Evolutionary conservation across 2,329 filamentous ascomycete species (phyloP).

Genomic region (Pseudogymnoascus sp.): DNA sequence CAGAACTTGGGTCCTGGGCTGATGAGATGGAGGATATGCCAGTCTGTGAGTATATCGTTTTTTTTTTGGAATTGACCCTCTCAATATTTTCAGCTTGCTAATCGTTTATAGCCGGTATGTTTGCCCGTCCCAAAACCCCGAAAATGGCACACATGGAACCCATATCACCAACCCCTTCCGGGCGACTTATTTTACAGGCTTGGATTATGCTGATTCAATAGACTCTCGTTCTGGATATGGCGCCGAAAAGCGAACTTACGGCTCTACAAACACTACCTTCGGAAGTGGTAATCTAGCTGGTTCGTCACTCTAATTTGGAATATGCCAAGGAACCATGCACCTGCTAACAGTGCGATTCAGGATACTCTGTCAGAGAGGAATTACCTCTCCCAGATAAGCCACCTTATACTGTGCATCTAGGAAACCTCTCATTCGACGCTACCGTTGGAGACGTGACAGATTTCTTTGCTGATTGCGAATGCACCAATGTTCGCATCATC

Average conservation of each 20-base stretch:
- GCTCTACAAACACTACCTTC: constrained; percentile 26
- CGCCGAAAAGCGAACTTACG: constrained; percentile 28
- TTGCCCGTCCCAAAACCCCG: not conserved
- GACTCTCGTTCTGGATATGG: constrained; percentile 30
- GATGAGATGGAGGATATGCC: constrained; percentile 87
- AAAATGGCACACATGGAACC: not conserved
- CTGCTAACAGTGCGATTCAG: constrained; percentile 30
- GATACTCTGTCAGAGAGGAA: constrained; percentile 62
- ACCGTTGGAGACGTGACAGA: constrained; percentile 74
- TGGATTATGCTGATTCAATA: constrained; percentile 15
- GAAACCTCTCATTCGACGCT: constrained; percentile 93
- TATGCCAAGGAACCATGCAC: constrained; percentile 2
- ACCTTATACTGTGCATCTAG: constrained; percentile 90
- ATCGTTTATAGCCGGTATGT: constrained; percentile 28
- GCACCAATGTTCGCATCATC: constrained; percentile 89
- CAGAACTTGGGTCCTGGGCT: constrained; percentile 86
- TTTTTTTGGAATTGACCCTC: not conserved
- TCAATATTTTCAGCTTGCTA: constrained; percentile 18
- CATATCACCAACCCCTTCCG: not conserved
- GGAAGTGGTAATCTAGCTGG: constrained; percentile 26
- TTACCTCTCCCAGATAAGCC: constrained; percentile 85
- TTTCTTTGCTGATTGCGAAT: constrained; percentile 77
- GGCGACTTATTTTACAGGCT: not conserved
- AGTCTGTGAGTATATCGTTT: constrained; percentile 27
- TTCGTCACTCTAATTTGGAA: constrained; percentile 15